phyloP scores from a whole-genome alignment of 2,329 filamentous ascomycete species.

The Penicillium sp. region DNA sequence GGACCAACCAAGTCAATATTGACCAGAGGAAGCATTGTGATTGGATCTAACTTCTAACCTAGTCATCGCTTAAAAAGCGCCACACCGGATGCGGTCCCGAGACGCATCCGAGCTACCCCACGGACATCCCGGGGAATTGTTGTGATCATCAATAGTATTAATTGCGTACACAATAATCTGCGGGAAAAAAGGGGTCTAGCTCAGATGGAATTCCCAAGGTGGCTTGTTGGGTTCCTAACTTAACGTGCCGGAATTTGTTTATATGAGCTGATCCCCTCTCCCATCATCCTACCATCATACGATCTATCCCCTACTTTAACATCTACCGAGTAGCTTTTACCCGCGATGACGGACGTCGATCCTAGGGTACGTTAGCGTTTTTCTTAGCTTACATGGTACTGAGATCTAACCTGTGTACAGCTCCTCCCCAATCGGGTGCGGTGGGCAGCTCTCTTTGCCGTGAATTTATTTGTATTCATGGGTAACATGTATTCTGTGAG shows the following conservation, averaged over 20 bases:
- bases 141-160: not conserved
- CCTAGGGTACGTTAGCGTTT: conserved; percentile 17
- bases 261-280: conserved; percentile 8
- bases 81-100: conserved; percentile 16
- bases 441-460: conserved; percentile 27
- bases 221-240: conserved; percentile 2
- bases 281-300: conserved; percentile 6
- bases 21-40: too few species aligned
- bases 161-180: not conserved
- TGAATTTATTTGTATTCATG: conserved; percentile 30
- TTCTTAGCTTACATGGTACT: not conserved
- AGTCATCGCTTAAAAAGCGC: not conserved
- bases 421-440: conserved; percentile 25
- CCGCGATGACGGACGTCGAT: conserved; percentile 17
- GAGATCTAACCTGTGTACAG: conserved; percentile 4
- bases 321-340: not conserved
- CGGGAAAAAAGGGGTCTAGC: conserved; percentile 1
- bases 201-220: not conserved
- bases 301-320: not conserved
- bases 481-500: conserved; percentile 30
- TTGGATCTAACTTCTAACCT: too few species aligned
- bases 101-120: conserved; percentile 11
- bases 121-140: conserved; percentile 7
- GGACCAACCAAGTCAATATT: too few species aligned
- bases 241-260: conserved; percentile 3